Conservation (phyloP, 2,329 filamentous ascomycete genomes). For the Apiospora phragmitis region DNA sequence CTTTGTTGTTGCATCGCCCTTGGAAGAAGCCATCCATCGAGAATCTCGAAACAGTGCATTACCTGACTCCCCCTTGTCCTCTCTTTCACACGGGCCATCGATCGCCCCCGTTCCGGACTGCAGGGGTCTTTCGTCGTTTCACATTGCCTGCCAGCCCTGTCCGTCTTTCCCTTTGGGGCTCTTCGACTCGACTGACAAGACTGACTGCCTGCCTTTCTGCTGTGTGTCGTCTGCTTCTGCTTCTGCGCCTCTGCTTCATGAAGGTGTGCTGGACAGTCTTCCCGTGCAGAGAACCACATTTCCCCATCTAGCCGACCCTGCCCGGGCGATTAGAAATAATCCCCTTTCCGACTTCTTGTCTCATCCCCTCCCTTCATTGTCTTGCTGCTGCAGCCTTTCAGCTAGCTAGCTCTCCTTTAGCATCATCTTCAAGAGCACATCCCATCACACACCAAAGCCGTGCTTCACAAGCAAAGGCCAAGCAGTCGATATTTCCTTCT, state of each 20-base stretch:
- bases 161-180: slow-evolving; percentile 8
- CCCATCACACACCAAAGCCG: slow-evolving; percentile 3
- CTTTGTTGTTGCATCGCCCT: slow-evolving; percentile 6
- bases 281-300: slow-evolving; percentile 7
- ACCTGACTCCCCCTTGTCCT: slow-evolving; percentile 1
- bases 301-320: slow-evolving; percentile 3
- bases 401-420: slow-evolving; percentile 6
- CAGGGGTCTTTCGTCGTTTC: slow-evolving; percentile 12
- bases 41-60: slow-evolving; percentile 10
- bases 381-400: slow-evolving; percentile 5
- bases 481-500: neutral
- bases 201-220: slow-evolving; percentile 2
- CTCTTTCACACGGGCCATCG: slow-evolving; percentile 10
- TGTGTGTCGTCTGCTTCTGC: slow-evolving; percentile 3
- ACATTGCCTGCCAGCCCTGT: slow-evolving; percentile 11
- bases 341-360: slow-evolving; percentile 8
- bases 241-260: slow-evolving; percentile 5
- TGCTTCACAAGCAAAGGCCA: slow-evolving; percentile 3
- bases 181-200: neutral
- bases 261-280: slow-evolving; percentile 9
- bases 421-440: slow-evolving; percentile 5
- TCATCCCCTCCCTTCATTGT: slow-evolving; percentile 8
- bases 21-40: slow-evolving; percentile 2
- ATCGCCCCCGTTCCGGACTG: slow-evolving; percentile 10
- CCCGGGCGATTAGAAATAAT: slow-evolving; percentile 3